Conservation (phyloP, 148 eudicot species). For the Amaranthus cruentus region DNA sequence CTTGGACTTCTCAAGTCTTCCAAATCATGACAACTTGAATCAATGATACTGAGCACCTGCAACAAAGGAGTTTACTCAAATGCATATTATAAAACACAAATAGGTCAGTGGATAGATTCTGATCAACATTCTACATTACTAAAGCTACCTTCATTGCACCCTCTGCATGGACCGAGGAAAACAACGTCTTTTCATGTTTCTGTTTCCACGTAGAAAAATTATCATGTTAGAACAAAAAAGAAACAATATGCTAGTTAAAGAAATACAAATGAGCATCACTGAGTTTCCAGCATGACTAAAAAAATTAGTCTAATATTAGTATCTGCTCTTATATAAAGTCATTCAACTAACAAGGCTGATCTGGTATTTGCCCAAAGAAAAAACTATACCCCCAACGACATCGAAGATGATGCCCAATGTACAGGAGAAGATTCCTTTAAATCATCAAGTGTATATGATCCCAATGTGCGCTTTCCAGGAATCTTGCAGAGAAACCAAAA, state of each 20-base stretch:
- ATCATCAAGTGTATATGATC: conserved; percentile 84
- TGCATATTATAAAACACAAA: conserved; percentile 10
- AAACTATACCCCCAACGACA: conserved; percentile 58
- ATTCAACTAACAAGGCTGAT: conserved; percentile 9
- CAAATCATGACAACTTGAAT: conserved; percentile 69
- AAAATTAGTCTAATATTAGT: background rate
- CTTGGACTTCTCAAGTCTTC: conserved; percentile 44
- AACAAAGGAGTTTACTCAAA: conserved; percentile 7
- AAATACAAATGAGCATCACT: background rate
- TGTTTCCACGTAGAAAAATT: conserved; percentile 21
- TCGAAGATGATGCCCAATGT: conserved; percentile 50
- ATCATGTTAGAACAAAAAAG: conserved; percentile 7
- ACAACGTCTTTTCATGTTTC: conserved; percentile 78
- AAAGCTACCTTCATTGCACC: conserved; percentile 78
- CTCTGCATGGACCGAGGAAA: conserved; percentile 84
- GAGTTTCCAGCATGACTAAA: background rate
- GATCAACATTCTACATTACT: conserved; percentile 6
- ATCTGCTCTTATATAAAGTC: background rate
- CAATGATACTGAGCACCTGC: conserved; percentile 87
- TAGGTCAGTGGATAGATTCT: background rate
- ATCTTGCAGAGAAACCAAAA: conserved; percentile 42
- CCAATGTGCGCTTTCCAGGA: conserved; percentile 78
- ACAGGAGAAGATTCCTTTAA: conserved; percentile 66
- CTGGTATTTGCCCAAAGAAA: conserved; percentile 3
- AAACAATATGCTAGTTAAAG: background rate